Evolutionary conservation across 192 early-diverging fungal species (phyloP).

Genomic region (Coemansia sp.): DNA sequence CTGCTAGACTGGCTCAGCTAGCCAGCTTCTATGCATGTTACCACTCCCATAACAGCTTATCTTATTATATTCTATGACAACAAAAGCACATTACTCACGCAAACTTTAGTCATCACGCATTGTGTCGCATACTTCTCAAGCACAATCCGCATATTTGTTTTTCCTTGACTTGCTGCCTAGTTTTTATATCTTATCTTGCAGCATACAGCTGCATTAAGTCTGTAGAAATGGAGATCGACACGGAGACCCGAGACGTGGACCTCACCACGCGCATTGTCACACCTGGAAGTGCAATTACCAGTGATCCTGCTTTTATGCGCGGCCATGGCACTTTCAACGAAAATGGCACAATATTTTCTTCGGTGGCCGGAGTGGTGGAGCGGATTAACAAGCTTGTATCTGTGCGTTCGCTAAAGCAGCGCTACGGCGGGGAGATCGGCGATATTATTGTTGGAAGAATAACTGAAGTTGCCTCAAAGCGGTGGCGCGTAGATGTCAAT

Average conservation of each 20-base stretch:
- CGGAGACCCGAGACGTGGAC: slow-evolving; percentile 12
- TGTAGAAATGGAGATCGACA: slow-evolving; percentile 34
- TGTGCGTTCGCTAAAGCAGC: slow-evolving; percentile 79
- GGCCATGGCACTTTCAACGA: slow-evolving; percentile 90
- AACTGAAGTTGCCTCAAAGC: slow-evolving; percentile 82
- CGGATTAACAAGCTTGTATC: slow-evolving; percentile 95
- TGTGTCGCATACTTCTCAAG: background rate
- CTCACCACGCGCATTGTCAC: slow-evolving; percentile 43
- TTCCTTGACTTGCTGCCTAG: background rate
- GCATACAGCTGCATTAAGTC: slow-evolving; percentile 1
- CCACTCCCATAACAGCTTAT: background rate
- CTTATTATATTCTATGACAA: background rate
- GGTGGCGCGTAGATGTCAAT: slow-evolving; percentile 94
- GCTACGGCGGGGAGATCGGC: slow-evolving; percentile 93
- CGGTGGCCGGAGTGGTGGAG: slow-evolving; percentile 88
- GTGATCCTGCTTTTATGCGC: slow-evolving; percentile 48
- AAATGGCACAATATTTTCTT: slow-evolving; percentile 69
- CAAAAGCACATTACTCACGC: background rate
- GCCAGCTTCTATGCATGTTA: background rate
- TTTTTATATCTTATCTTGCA: background rate
- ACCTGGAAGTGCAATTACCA: slow-evolving; percentile 46
- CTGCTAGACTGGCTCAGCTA: slow-evolving; percentile 86
- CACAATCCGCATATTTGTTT: background rate
- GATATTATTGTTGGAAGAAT: slow-evolving; percentile 96
- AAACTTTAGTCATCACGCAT: background rate